Base-by-base conservation (phyloP, 345 rosid species). In the Lumnitzera racemosa region DNA sequence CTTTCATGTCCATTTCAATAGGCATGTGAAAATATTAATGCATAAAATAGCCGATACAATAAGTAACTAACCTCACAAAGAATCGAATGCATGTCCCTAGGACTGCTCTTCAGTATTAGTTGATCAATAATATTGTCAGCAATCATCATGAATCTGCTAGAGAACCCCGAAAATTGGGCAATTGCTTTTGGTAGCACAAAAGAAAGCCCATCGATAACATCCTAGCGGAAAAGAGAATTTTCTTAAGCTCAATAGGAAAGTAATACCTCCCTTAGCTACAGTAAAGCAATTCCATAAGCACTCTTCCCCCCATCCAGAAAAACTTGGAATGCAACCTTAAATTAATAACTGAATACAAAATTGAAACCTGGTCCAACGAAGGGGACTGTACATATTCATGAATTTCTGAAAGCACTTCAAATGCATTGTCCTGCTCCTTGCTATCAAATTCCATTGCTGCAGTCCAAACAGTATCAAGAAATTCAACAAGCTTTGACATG, bases 21-120 rank as follows among this genome's bases (percentile, higher is more conserved):
- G 43, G 43, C 43, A 36, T 5, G 43, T 16, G 9, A 53, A 14
- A 55, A 52, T 0, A 63, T 46, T 24, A 46, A 13, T 59, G 24
- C 17, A 29, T 16, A 15, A 55, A 24, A 24, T 16, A 4, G 15
- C 53, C 13, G 36, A 20, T 27, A 11, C 51, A 13, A 20, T 46
- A 20, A 51, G 61, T 49, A 14, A 31, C 25, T 15, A 65, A 89
- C 98, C 96, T 82, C 97, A 31, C 94, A 92, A 61, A 92, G 81
- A 81, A 92, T 64, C 31, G 88, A 60, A 74, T 82, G 80, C 97
- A 92, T 85, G 70, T 92, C 97, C 25, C 94, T 80, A 0, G 98
- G 97, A 73, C 69, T 84, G 63, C 96, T 83, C 47, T 46, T 72
- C 68, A 59, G 75, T 63, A 79, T 70, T 58, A 87, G 78, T 51